Evolutionary conservation across 352 stramenopile genomes (phyloP), one percentile per base, ranked within the genome.

Genomic region (Saprolegnia parasitica): DNA sequence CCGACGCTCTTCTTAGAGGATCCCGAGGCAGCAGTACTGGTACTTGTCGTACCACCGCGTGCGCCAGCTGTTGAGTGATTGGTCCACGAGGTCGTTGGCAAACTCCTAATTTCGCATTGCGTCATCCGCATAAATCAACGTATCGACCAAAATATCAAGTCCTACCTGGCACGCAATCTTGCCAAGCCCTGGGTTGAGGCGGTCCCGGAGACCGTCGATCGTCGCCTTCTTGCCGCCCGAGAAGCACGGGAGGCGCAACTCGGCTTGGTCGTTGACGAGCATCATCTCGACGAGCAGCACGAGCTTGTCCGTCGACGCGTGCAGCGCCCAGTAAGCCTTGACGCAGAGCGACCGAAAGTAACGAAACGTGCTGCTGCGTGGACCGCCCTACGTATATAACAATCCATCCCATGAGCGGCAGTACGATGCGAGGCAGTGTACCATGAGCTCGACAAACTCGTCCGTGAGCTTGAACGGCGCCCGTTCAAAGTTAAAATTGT

Each of bases 21-120:
- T 96, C 32, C 89, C 87, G 58, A 95, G 86, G 74, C 78, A 90
- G 57, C 83, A 86, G 66, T 88, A 88, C 77, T 97, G 89, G 68
- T 95, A 96, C 74, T 90, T 91, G 80, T 97, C 90, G 71, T 97
- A 97, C 81, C 84, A 93, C 56, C 86, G 86, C 37, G 88, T 96
- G 24, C 86, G 75, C 84, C 87, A 96, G 68, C 93, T 96, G 76
- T 96, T 91, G 64, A 95, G 86, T 47, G 83, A 91, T 68, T 89
- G 81, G 71, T 93, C 80, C 71, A 97, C 93, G 16, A 96, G 74
- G 61, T 90, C 78, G 73, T 93, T 92, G 42, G 93, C 87, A 64
- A 91, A 89, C 16, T 71, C 52, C 50, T 65, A 52, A n/a, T n/a
- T n/a, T n/a, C n/a, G n/a, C n/a, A n/a, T n/a, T n/a, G n/a, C n/a